These are phyloP conservation scores for Aleurites moluccanus DNA, from an alignment of 441 rosid genomes.

Conservation along the genomic window DNA sequence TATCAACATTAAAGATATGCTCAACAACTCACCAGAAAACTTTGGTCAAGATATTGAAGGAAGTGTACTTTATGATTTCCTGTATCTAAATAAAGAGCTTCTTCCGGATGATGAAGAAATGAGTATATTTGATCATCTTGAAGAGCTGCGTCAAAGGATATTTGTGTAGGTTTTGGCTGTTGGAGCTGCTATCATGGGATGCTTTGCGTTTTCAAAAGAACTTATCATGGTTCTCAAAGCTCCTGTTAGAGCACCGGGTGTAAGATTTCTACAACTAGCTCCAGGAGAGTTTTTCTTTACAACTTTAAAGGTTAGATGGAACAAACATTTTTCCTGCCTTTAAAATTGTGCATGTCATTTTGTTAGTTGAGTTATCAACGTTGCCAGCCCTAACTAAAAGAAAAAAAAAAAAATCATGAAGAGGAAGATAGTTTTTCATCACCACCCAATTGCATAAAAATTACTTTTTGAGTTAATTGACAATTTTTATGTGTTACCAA, in stretches of 20 bases:
- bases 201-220: constrained; percentile 93
- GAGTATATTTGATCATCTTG: constrained; percentile 94
- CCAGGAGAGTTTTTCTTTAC: constrained; percentile 99
- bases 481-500: neutral
- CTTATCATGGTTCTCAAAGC: constrained; percentile 87
- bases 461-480: neutral
- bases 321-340: constrained; percentile 3
- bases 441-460: neutral
- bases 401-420: neutral
- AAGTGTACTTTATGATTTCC: constrained; percentile 63
- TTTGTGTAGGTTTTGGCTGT: constrained; percentile 89
- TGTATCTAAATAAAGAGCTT: constrained; percentile 84
- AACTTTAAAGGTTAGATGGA: constrained; percentile 69
- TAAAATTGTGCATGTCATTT: constrained; percentile 7
- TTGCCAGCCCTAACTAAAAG: neutral
- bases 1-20: constrained; percentile 35
- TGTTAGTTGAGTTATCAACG: neutral
- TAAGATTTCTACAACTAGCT: constrained; percentile 88
- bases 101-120: constrained; percentile 96
- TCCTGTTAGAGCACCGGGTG: constrained; percentile 90
- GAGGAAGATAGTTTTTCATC: neutral
- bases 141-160: constrained; percentile 85
- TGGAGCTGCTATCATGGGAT: constrained; percentile 86
- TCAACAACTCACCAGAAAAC: constrained; percentile 30
- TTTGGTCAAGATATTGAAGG: constrained; percentile 41